Evolutionary conservation across 2,329 filamentous ascomycete species (phyloP).

Genomic region (Alternaria solani): DNA sequence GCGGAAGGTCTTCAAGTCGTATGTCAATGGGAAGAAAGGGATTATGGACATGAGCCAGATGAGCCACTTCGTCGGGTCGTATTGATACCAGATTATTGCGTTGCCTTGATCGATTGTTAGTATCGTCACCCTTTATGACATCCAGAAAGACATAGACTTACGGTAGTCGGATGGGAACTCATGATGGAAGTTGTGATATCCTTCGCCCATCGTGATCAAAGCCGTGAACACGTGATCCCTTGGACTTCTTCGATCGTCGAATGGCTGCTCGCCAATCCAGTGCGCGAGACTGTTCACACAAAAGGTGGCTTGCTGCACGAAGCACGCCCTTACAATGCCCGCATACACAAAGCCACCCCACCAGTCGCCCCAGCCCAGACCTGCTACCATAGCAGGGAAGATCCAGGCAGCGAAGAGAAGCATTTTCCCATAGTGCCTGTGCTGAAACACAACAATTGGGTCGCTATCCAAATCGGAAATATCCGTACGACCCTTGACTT

Average conservation of each 20-base stretch:
- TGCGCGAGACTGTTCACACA: conserved; percentile 63
- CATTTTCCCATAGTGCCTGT: conserved; percentile 55
- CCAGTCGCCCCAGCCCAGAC: conserved; percentile 59
- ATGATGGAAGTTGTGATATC: conserved; percentile 54
- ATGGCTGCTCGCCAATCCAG: conserved; percentile 57
- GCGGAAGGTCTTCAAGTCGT: conserved; percentile 50
- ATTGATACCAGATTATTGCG: conserved; percentile 50
- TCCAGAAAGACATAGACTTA: neutral
- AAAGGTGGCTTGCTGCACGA: conserved; percentile 62
- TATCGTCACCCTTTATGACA: neutral
- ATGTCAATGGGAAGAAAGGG: conserved; percentile 43
- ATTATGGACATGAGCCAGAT: conserved; percentile 46
- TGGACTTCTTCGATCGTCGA: conserved; percentile 50
- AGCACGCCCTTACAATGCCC: conserved; percentile 58
- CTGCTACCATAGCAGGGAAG: conserved; percentile 56
- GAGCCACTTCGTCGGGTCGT: conserved; percentile 54
- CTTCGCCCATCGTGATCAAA: conserved; percentile 51
- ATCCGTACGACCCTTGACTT: conserved; percentile 58
- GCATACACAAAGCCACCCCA: conserved; percentile 59
- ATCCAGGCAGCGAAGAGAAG: conserved; percentile 54
- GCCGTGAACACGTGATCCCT: conserved; percentile 52
- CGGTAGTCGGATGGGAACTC: conserved; percentile 48
- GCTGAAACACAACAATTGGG: conserved; percentile 58
- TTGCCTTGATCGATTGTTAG: conserved; percentile 34
- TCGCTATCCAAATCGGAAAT: conserved; percentile 61